These are phyloP conservation scores for Xylaria flabelliformis DNA, from an alignment of 495 filamentous ascomycete species.

Conservation along the genomic window DNA sequence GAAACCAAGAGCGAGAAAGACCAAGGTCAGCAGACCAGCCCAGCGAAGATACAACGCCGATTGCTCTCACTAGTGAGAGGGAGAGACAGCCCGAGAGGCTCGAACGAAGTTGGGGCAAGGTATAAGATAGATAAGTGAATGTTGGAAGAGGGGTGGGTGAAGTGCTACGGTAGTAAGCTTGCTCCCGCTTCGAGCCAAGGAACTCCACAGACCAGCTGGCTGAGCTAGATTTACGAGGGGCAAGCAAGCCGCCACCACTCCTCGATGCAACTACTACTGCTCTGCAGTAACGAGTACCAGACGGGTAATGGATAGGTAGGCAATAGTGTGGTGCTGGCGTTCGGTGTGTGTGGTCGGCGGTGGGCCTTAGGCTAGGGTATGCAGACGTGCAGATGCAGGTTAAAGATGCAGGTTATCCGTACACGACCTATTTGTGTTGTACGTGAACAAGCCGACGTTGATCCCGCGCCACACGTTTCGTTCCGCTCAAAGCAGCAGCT, in stretches of 20 bases:
- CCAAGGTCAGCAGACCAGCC: conserved; percentile 15
- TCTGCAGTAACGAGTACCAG: conserved; percentile 18
- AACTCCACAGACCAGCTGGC: conserved; percentile 17
- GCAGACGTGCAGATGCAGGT: conserved; percentile 17
- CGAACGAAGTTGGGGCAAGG: conserved; percentile 9
- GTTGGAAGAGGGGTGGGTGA: conserved; percentile 10
- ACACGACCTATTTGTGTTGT: conserved; percentile 8
- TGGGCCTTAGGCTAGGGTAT: conserved; percentile 4
- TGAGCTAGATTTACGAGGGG: conserved; percentile 12
- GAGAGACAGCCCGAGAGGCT: background rate
- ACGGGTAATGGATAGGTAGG: background rate
- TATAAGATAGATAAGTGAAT: conserved; percentile 17
- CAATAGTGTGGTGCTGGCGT: conserved; percentile 5
- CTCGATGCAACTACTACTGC: background rate
- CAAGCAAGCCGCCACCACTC: conserved; percentile 13
- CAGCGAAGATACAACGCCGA: background rate
- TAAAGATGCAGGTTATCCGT: conserved; percentile 20
- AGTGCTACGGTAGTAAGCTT: conserved; percentile 19
- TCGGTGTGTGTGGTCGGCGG: conserved; percentile 19
- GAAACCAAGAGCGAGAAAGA: background rate
- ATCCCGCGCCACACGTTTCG: conserved; percentile 27
- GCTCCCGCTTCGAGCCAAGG: conserved; percentile 14
- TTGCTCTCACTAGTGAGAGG: conserved; percentile 9
- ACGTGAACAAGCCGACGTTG: conserved; percentile 9
- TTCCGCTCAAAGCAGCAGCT: conserved; percentile 15